Evolutionary conservation across 2,329 filamentous ascomycete genomes (phyloP), one percentile per base, ranked within the genome.

Genomic region (Aspergillus intermedius): DNA sequence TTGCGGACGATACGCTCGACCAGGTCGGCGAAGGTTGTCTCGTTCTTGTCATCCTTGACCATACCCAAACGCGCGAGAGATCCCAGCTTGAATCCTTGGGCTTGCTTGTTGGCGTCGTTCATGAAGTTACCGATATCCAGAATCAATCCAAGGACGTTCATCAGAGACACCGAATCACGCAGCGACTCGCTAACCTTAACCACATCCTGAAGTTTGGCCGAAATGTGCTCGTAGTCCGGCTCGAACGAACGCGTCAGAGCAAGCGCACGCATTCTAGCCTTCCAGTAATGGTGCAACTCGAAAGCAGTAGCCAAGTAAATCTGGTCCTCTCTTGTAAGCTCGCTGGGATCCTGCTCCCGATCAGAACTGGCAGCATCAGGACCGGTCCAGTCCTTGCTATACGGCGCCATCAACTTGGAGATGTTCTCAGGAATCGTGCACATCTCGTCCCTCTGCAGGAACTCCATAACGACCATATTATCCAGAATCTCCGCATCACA

Each of bases 41-140:
- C 87, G 69, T 98, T 98, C 79, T 96, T 96, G 75, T 95, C 90
- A 65, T 98, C 93, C 74, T 98, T 98, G 64, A 97, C 88, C 91
- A 98, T 97, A 52, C 87, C 91, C 48, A 98, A 76, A 48, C 93
- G 84, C 23, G 88, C 88, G 44, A 98, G 83, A 5, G 93, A 96
- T 64, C 90, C 93, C 12, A 98, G 82, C 75, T 98, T 98, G 84
- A 98, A 98, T 54, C 93, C 93, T 49, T 86, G 88, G 3, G 93
- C 93, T 72, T 97, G 93, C 74, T 98, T 98, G 74, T 96, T 97
- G 48, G 91, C 86, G 66, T 97, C 93, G 76, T 98, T 98, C 93
- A 98, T 98, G 78, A 95, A 98, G 71, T 98, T 98, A 69, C 93
- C 93, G 63, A 98, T 95, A 68, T 96, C 91, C 60, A 98, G 76